Evolutionary conservation across 352 stramenopile species (phyloP).

Genomic region (Phytophthora capsici): DNA sequence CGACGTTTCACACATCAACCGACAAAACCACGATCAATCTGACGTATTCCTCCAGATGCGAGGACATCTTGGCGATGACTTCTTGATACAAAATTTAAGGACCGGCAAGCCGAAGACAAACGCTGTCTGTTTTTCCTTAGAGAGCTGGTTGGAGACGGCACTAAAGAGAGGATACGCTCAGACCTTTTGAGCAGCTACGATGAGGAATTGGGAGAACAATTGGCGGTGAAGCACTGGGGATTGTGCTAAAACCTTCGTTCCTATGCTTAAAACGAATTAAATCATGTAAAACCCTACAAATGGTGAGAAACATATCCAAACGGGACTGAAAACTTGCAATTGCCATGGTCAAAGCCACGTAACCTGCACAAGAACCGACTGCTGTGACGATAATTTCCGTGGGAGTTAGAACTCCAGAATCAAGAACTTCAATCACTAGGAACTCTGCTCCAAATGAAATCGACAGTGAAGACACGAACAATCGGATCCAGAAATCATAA

Average conservation of each 20-base stretch:
- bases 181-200: slow-evolving; percentile 7
- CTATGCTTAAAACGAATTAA: slow-evolving; percentile 19
- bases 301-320: slow-evolving; percentile 21
- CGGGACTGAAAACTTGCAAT: slow-evolving; percentile 20
- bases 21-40: slow-evolving; percentile 27
- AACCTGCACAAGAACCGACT: not conserved
- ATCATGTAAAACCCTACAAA: slow-evolving; percentile 18
- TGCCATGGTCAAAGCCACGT: slow-evolving; percentile 12
- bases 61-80: slow-evolving; percentile 9
- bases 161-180: slow-evolving; percentile 25
- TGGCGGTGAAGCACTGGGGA: slow-evolving; percentile 4
- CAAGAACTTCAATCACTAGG: slow-evolving; percentile 3
- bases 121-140: not conserved
- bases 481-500: not conserved
- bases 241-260: not conserved
- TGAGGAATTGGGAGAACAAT: slow-evolving; percentile 2
- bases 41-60: slow-evolving; percentile 28
- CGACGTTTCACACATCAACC: slow-evolving; percentile 38
- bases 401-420: not conserved
- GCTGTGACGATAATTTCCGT: not conserved
- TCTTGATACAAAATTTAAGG: slow-evolving; percentile 20
- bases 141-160: slow-evolving; percentile 5
- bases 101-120: slow-evolving; percentile 1
- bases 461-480: not conserved
- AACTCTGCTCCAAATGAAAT: not conserved